Base-by-base conservation (phyloP, 345 rosid genomes). In the Pugionium cornutum region DNA sequence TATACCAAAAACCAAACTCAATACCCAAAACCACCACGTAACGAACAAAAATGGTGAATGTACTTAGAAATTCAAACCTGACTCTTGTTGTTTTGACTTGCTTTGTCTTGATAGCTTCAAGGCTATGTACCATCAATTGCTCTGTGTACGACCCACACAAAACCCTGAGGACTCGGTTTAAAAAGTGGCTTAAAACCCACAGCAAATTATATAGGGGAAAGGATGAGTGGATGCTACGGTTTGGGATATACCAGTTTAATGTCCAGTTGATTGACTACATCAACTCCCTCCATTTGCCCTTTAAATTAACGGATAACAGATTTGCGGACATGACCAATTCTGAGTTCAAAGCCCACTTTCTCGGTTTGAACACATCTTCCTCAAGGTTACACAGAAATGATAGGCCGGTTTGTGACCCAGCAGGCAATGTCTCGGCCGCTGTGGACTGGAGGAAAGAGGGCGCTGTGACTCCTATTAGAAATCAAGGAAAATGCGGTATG, bases 401-500 rank as follows among this genome's bases (percentile, higher is more conserved):
- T 42, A 59, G 25, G 5, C 55, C 53, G 4, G 25, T 7, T 10
- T 35, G 31, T 58, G 58, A 58, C 2, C 37, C 36, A 39, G 0
- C 28, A 41, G 6, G 11, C 11, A 64, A 76, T 34, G 61, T 55
- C 70, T 82, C 96, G 0, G 31, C 32, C 1, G 26, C 64, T 11
- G 78, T 88, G 43, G 99, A 94, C 70, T 90, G 99, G 99, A 85
- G 96, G 73, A 64, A 71, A 75, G 58, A 78, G 75, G 96, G 90
- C 3, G 94, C 86, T 44, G 97, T 86, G 10, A 88, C 96, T 69
- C 86, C 90, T 30, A 42, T 92, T 54, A 88, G 91, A 70, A 62
- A 84, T 74, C 99, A 88, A 81, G 99, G 99, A 58, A 59, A 47
- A 25, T 94, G 99, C 55, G 97, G 97, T 89, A 84, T n/a, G 68